Evolutionary conservation across 352 stramenopile genomes (phyloP).

Genomic region (Pythium dissimile): DNA sequence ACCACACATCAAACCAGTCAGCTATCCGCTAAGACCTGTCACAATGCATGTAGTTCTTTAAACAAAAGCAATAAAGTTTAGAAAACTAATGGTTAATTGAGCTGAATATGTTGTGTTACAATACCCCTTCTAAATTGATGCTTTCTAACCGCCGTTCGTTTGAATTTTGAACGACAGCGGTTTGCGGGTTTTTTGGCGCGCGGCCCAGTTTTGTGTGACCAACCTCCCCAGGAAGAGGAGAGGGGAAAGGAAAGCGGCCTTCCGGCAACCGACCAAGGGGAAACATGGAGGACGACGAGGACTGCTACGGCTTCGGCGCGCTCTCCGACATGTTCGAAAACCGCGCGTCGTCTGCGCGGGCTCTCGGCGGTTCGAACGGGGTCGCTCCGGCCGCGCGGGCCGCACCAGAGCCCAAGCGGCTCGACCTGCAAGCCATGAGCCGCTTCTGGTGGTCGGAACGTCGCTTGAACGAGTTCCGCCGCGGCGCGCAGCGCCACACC

Average conservation of each 20-base stretch:
- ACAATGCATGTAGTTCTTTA: not conserved
- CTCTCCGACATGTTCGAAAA: constrained; percentile 57
- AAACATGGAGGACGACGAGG: constrained; percentile 56
- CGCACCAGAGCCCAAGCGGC: constrained; percentile 14
- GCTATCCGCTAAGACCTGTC: not conserved
- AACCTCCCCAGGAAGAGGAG: too few species aligned
- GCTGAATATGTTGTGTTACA: too few species aligned
- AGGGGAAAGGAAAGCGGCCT: constrained; percentile 4
- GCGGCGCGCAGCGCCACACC: constrained; percentile 22
- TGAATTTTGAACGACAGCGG: constrained; percentile 29
- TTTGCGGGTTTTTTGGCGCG: constrained; percentile 8
- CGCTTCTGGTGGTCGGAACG: constrained; percentile 51
- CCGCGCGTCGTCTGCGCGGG: not conserved
- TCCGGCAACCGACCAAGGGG: constrained; percentile 5
- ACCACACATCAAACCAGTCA: not conserved
- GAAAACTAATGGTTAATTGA: too few species aligned
- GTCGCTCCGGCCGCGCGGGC: not conserved
- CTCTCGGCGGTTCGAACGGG: not conserved
- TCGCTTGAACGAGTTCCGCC: constrained; percentile 30
- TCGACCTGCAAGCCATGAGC: constrained; percentile 38
- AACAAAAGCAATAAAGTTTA: too few species aligned
- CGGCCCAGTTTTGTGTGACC: not conserved
- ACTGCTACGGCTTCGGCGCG: constrained; percentile 68
- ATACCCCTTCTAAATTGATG: constrained; percentile 6
- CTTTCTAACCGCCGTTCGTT: not conserved